Conservation (phyloP, 2,329 filamentous ascomycete genomes). For the Neofusicoccum ribis region DNA sequence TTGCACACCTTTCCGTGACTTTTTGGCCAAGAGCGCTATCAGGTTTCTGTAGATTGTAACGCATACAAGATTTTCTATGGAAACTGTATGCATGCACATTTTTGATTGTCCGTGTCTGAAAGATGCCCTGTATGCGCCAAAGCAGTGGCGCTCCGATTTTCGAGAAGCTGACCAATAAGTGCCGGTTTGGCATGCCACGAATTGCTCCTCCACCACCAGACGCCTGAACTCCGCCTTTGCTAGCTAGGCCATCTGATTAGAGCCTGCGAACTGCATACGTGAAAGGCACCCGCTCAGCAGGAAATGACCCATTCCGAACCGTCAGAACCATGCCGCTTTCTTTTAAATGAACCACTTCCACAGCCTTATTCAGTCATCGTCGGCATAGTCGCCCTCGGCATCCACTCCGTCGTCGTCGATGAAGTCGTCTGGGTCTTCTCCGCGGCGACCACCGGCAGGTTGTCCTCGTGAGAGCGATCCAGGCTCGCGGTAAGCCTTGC, state of each 20-base stretch:
- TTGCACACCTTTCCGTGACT: no score
- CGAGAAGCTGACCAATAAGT: neutral
- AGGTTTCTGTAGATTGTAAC: no score
- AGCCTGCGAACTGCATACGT: neutral
- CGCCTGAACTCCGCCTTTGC: conserved; percentile 20
- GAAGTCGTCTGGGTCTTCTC: conserved; percentile 30
- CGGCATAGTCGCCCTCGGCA: conserved; percentile 39
- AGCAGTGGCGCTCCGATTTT: neutral
- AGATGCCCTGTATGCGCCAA: neutral
- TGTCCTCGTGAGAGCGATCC: conserved; percentile 6
- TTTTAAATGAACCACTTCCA: neutral
- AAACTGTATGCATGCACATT: no score
- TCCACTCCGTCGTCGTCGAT: conserved; percentile 41
- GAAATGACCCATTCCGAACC: neutral
- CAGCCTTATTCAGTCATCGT: conserved; percentile 23
- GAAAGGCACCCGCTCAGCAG: neutral
- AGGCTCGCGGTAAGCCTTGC: conserved; percentile 14
- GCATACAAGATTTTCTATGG: no score
- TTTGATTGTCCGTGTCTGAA: no score
- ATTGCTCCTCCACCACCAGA: neutral
- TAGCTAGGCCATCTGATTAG: neutral
- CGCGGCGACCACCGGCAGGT: neutral
- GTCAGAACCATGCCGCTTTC: conserved; percentile 13
- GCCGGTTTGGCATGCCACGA: neutral
- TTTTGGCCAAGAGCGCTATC: no score